Evolutionary conservation across 1,284 basidiomycete genomes (phyloP).

Genomic region (Meira miltonrushii): DNA sequence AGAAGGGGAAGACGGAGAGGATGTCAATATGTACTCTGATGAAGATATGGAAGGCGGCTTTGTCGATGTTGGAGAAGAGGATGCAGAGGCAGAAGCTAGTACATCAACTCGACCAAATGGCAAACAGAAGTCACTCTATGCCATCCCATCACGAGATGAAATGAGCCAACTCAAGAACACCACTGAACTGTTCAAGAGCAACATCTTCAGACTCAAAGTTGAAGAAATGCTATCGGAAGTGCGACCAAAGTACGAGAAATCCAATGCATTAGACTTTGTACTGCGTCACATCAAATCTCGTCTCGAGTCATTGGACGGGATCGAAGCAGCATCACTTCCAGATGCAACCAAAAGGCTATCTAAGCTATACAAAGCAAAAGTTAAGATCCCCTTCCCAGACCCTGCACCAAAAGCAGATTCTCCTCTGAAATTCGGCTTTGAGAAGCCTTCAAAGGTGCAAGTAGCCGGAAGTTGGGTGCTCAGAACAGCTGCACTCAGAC

Average conservation of each 20-base stretch:
- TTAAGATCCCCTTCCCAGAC: slow-evolving; percentile 55
- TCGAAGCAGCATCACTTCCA: slow-evolving; percentile 23
- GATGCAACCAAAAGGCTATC: slow-evolving; percentile 46
- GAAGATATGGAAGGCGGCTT: slow-evolving; percentile 39
- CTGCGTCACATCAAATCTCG: slow-evolving; percentile 39
- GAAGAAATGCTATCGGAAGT: slow-evolving; percentile 49
- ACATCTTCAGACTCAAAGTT: slow-evolving; percentile 73
- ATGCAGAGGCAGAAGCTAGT: slow-evolving; percentile 9
- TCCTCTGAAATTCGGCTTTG: slow-evolving; percentile 67
- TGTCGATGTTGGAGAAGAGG: slow-evolving; percentile 35
- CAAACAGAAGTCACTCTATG: slow-evolving; percentile 52
- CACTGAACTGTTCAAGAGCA: slow-evolving; percentile 72
- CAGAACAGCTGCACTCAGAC: slow-evolving; percentile 34
- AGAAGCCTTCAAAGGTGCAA: slow-evolving; percentile 73
- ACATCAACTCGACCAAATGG: slow-evolving; percentile 34
- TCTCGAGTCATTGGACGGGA: slow-evolving; percentile 24
- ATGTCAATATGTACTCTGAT: slow-evolving; percentile 11
- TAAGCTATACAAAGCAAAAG: slow-evolving; percentile 55
- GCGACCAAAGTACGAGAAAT: slow-evolving; percentile 29
- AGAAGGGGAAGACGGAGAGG: slow-evolving; percentile 29
- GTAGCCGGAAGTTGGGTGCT: slow-evolving; percentile 52
- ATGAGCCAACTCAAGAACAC: slow-evolving; percentile 71
- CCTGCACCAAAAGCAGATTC: slow-evolving; percentile 51
- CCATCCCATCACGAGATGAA: slow-evolving; percentile 61
- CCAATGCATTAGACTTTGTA: slow-evolving; percentile 37